Evolutionary conservation across 2,329 filamentous ascomycete genomes (phyloP), one percentile per base, ranked within the genome.

Genomic region (Gliomastix tumulicola): DNA sequence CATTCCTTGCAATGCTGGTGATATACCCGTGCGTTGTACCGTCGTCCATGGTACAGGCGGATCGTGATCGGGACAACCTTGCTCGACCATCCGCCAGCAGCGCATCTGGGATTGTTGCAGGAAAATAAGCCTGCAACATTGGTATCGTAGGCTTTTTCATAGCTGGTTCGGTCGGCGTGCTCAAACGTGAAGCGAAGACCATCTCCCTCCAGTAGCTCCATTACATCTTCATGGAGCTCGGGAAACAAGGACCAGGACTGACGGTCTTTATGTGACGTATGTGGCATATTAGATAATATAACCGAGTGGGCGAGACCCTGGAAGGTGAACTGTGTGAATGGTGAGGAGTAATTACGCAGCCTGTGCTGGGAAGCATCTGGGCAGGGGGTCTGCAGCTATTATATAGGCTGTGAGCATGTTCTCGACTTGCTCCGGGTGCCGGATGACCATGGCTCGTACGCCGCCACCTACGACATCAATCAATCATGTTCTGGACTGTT

Each of bases 1-100:
- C 55, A 66, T 2, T 6, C 3, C 7, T 35, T 44, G 49, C 61
- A 66, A 2, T 49, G 51, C 37, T 65, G 62, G 28, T 58, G 49
- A 39, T 56, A 65, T 1, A 65, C 55, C 4, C 49, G 27, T 0
- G 51, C 60, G 34, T 63, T 61, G 45, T 66, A 66, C 5, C 44
- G 41, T 6, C 47, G 32, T 0, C 30, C 33, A 0, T 17, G 19
- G 30, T 59, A 65, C 22, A 47, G 37, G 8, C 55, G 49, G 15
- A 65, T 65, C 1, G 44, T 45, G 12, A 61, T 54, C 6, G 54
- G 41, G 13, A 66, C 53, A 20, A 25, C 43, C 38, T 44, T 55
- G 49, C 60, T 66, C 2, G 32, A 30, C 62, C 60, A 63, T 12
- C 40, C 41, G 0, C 19, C 19, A 0, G 31, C 37, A 10, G 16